These are phyloP conservation scores for Erodium chrysanthum DNA, from an alignment of 441 rosid species.

Conservation along the genomic window DNA sequence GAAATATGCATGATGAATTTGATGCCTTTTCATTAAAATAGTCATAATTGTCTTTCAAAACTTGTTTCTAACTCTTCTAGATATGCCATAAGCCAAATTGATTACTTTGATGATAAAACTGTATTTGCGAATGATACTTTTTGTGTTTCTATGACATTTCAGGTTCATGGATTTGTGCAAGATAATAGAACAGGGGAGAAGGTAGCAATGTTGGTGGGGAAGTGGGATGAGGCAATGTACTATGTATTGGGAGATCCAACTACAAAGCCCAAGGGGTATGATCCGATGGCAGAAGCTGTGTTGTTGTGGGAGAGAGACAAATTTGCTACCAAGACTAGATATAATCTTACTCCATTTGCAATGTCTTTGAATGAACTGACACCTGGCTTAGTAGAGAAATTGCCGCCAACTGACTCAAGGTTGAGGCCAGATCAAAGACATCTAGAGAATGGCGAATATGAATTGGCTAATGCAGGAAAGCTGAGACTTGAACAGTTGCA, in stretches of 20 bases:
- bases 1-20: not conserved
- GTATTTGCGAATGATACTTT: not conserved
- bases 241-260: constrained; percentile 52
- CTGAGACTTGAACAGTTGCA: constrained; percentile 87
- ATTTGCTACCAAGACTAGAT: constrained; percentile 53
- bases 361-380: constrained; percentile 69
- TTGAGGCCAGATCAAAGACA: constrained; percentile 92
- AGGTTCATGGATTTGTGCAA: constrained; percentile 76
- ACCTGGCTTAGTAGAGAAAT: constrained; percentile 56
- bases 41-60: not conserved
- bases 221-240: constrained; percentile 85
- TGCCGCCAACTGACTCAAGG: constrained; percentile 93
- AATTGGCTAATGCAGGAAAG: constrained; percentile 82
- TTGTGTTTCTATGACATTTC: constrained; percentile 9
- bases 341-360: constrained; percentile 68
- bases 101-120: not conserved
- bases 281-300: constrained; percentile 35
- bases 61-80: not conserved
- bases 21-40: not conserved
- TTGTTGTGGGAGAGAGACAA: constrained; percentile 62
- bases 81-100: not conserved
- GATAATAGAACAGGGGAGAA: constrained; percentile 46
- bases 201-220: constrained; percentile 64
- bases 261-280: constrained; percentile 37
- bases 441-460: constrained; percentile 87